A percentile compares a stretch with the other conserved stretches of the same genome.
Evolutionary conservation across 257 asterid genomes (phyloP).

Genomic region (Rehmannia glutinosa): DNA sequence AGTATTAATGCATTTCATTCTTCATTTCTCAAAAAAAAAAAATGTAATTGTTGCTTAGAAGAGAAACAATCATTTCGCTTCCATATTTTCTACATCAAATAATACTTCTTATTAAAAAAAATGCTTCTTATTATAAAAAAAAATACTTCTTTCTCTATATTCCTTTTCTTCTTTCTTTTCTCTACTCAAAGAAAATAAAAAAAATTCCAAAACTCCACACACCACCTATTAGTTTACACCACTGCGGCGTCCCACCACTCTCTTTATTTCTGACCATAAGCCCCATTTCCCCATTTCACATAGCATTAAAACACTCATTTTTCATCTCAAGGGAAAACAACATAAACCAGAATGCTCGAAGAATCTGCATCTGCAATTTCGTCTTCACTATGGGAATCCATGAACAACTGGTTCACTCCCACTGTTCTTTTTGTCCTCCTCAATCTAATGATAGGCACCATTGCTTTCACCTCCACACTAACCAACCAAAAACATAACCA

Average conservation of each 20-base stretch:
- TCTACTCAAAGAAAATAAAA: background rate
- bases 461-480: conserved; percentile 54
- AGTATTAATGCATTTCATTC: too few species aligned
- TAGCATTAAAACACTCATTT: background rate
- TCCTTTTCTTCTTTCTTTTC: background rate
- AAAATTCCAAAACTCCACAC: background rate
- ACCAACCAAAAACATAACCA: conserved; percentile 40
- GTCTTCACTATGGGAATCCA: conserved; percentile 72
- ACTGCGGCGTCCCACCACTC: background rate
- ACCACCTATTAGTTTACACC: background rate
- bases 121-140: too few species aligned
- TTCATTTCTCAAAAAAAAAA: too few species aligned
- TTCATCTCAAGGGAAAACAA: background rate
- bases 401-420: conserved; percentile 92
- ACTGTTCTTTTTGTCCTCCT: conserved; percentile 75
- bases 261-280: background rate
- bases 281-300: background rate
- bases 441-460: conserved; percentile 77
- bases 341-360: conserved; percentile 41
- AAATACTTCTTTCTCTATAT: background rate
- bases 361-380: conserved; percentile 59
- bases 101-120: too few species aligned
- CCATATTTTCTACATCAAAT: too few species aligned
- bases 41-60: too few species aligned
- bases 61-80: too few species aligned